Evolutionary conservation across 2,329 filamentous ascomycete species (phyloP), one percentile per base, ranked within the genome.

Genomic region (Leptographium procerum): DNA sequence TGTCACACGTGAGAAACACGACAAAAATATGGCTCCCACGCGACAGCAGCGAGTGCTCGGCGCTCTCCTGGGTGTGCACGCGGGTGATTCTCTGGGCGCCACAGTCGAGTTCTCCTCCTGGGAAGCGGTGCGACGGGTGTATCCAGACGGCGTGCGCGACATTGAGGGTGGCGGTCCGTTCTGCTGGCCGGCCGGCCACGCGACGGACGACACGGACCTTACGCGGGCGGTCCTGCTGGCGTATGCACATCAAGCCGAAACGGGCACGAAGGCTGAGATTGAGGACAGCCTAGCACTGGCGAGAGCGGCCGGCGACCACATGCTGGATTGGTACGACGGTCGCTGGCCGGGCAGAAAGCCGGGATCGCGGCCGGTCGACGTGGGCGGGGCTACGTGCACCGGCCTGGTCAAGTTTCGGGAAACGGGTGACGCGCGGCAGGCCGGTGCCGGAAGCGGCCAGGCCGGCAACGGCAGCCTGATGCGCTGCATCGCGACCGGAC

Each of bases 121-220:
- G 66, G 52, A 61, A 0, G 16, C 57, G 4, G 73, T 77, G 55
- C 63, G 64, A 19, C n/a, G 51, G 1, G 8, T 58, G 1, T 68
- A 73, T 58, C 75, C 75, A n/a, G 53, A 63, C 1, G 73, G 71
- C 19, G 61, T 75, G 3, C 70, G 71, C 47, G 68, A 72, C 11
- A 76, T 78, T 36, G 63, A 74, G 22, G 76, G 75, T 54, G 76
- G 76, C 53, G 76, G 76, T 0, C 60, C 64, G 2, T 77, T 78
- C 59, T 13, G 50, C 24, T 78, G 75, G 75, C 58, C 70, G 0
- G 60, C 70, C 0, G 76, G 76, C 9, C 70, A 73, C 59, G 75
- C 75, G 19, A 77, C 76, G 29, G 75, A 78, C 63, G 75, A 78
- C 63, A 77, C 75, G 1, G 75, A 78, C 62, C 66, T 78, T 61